Percentiles rank a stretch among this genome's conserved stretches.
Evolutionary conservation across 164 flowering plant genomes (phyloP).

Genomic region (Magnolia changhungtana): DNA sequence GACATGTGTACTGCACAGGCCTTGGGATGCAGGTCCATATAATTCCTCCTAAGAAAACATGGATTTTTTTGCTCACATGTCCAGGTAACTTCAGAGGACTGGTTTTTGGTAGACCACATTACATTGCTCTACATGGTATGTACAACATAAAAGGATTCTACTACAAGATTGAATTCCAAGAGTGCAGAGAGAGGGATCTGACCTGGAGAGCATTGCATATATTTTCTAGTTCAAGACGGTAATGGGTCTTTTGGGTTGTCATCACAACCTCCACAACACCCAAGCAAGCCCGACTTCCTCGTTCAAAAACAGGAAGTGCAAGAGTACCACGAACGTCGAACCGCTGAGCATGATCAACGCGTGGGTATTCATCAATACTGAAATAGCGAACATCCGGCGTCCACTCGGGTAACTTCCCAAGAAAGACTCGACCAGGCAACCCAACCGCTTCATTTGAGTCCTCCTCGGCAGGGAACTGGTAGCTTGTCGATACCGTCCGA

Average conservation of each 20-base stretch:
- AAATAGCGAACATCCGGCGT: constrained; percentile 84
- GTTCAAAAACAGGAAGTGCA: constrained; percentile 84
- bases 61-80: too few relatives aligned
- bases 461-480: constrained; percentile 64
- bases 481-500: constrained; percentile 55
- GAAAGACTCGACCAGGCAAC: constrained; percentile 77
- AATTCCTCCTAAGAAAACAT: too few relatives aligned
- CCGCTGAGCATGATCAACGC: constrained; percentile 56
- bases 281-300: constrained; percentile 63
- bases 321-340: constrained; percentile 73
- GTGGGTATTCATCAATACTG: constrained; percentile 64
- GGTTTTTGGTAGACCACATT: too few relatives aligned
- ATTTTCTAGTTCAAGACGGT: constrained; percentile 63
- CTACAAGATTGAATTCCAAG: neutral
- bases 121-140: neutral
- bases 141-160: neutral
- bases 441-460: constrained; percentile 48
- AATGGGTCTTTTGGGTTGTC: constrained; percentile 55
- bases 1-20: too few relatives aligned
- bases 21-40: too few relatives aligned
- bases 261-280: constrained; percentile 85
- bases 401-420: constrained; percentile 82
- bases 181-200: constrained; percentile 1
- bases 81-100: too few relatives aligned
- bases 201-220: constrained; percentile 93